Evolutionary conservation across 225 moss, liverwort and hornwort genomes (phyloP).

Genomic region (Physcomitrellopsis africana): DNA sequence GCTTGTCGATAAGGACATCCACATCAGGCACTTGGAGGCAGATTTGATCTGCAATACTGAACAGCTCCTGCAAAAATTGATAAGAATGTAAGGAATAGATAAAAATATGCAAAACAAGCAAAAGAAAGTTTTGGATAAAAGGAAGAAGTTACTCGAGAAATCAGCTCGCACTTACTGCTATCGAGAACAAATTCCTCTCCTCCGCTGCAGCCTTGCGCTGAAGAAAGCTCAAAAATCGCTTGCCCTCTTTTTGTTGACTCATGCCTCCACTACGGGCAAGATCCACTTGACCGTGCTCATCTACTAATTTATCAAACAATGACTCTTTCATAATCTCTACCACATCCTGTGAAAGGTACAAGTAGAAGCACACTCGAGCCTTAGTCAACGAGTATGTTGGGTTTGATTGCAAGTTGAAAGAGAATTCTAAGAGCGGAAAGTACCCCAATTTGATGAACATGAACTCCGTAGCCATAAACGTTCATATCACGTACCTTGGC

Average conservation of each 20-base stretch:
- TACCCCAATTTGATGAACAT: slow-evolving; percentile 15
- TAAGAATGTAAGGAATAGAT: slow-evolving; percentile 1
- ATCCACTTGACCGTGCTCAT: slow-evolving; percentile 92
- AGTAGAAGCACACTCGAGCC: neutral
- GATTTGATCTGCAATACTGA: slow-evolving; percentile 89
- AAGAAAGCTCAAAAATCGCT: slow-evolving; percentile 90
- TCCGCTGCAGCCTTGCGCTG: slow-evolving; percentile 81
- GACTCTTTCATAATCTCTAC: slow-evolving; percentile 99
- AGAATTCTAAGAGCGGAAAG: neutral
- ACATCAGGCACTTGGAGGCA: slow-evolving; percentile 86
- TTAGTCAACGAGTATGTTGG: neutral
- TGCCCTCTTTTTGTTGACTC: slow-evolving; percentile 93
- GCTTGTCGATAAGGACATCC: slow-evolving; percentile 85
- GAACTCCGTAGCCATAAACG: neutral
- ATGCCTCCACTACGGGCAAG: slow-evolving; percentile 93
- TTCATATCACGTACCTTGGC: slow-evolving; percentile 64
- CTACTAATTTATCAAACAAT: slow-evolving; percentile 83
- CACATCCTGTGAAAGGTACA: slow-evolving; percentile 71
- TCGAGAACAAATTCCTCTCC: slow-evolving; percentile 77
- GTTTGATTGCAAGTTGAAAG: slow-evolving; percentile 10
- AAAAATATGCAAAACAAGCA: neutral
- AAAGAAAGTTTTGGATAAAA: slow-evolving; percentile 4
- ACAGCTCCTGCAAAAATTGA: slow-evolving; percentile 72
- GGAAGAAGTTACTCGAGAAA: neutral
- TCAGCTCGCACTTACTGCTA: slow-evolving; percentile 57